Evolutionary conservation across 2,329 filamentous ascomycete species (phyloP), one percentile per base, ranked within the genome.

Genomic region (Emmonsia crescens): DNA sequence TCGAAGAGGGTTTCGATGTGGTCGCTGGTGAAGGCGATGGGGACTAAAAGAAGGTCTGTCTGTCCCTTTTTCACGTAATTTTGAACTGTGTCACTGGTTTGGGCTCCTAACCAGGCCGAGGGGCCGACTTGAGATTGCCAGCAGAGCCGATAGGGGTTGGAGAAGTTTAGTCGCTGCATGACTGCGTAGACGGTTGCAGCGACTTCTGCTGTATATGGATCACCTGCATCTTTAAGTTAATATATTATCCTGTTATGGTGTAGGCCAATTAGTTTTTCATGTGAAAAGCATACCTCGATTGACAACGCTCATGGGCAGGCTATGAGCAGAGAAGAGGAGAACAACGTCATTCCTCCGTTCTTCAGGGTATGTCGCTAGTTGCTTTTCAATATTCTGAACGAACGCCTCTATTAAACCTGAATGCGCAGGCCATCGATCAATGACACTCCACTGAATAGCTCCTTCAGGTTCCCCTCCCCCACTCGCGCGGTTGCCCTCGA

Each of bases 81-180:
- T 71, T 92, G 86, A 12, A 99, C 94, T 0, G 92, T 93, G 66
- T 88, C 85, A 63, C 87, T 86, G 0, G 94, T 99, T 75, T 99
- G 94, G 12, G 94, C 92, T 27, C 94, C 94, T 9, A 99, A 82
- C 94, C 94, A 99, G 24, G 94, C 89, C 33, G 88, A 90, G 0
- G 95, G 94, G 8, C 95, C 94, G 65, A 99, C 94, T 76, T 99
- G 94, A 5, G 92, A 96, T 75, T 99, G 94, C 94, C 94, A 99
- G 71, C 92, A 94, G 21, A 99, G 81, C 60, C 94, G 87, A 77
- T 96, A 97, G 5, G 89, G 90, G 77, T 99, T 94, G 64, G 85
- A 87, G 76, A 94, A 91, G 38, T 87, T 87, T 16, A 99, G 82
- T 57, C 90, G 83, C 73, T 95, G 85, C 89, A 96, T 96, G n/a